Evolutionary conservation across 352 stramenopile species (phyloP).

Genomic region (Paralagenidium karlingii): DNA sequence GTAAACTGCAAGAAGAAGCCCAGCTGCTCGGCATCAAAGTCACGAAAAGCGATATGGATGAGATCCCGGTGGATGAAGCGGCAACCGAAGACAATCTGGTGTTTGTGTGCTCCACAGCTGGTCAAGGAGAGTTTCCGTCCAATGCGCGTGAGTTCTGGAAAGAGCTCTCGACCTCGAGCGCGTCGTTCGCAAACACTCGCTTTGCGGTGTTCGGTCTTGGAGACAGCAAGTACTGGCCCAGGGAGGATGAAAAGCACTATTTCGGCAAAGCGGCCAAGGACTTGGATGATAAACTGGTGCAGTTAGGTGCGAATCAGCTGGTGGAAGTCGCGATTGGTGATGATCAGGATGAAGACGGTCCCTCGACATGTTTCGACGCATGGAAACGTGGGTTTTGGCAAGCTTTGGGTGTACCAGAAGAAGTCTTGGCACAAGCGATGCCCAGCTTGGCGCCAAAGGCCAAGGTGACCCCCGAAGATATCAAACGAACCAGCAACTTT

Average conservation of each 20-base stretch:
- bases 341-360: slow-evolving; percentile 74
- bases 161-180: slow-evolving; percentile 35
- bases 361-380: slow-evolving; percentile 44
- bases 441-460: slow-evolving; percentile 45
- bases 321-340: slow-evolving; percentile 44
- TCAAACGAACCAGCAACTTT: slow-evolving; percentile 71
- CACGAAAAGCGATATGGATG: slow-evolving; percentile 77
- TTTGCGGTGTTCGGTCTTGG: slow-evolving; percentile 72
- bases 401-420: slow-evolving; percentile 41
- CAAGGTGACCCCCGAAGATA: slow-evolving; percentile 73
- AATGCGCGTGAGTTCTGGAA: slow-evolving; percentile 77
- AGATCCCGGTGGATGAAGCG: slow-evolving; percentile 57
- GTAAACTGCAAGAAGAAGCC: slow-evolving; percentile 58
- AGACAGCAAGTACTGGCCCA: slow-evolving; percentile 71
- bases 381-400: slow-evolving; percentile 75
- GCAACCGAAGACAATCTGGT: slow-evolving; percentile 54
- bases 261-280: slow-evolving; percentile 65
- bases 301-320: slow-evolving; percentile 57
- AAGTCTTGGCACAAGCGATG: slow-evolving; percentile 26
- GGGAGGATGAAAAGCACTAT: slow-evolving; percentile 74
- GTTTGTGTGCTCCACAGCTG: slow-evolving; percentile 69
- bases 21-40: slow-evolving; percentile 54
- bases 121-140: slow-evolving; percentile 65
- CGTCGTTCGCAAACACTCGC: slow-evolving; percentile 53
- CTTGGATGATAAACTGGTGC: slow-evolving; percentile 59